Evolutionary conservation across 805 yeast species (phyloP).

Genomic region (Wickerhamiella sorbophila): DNA sequence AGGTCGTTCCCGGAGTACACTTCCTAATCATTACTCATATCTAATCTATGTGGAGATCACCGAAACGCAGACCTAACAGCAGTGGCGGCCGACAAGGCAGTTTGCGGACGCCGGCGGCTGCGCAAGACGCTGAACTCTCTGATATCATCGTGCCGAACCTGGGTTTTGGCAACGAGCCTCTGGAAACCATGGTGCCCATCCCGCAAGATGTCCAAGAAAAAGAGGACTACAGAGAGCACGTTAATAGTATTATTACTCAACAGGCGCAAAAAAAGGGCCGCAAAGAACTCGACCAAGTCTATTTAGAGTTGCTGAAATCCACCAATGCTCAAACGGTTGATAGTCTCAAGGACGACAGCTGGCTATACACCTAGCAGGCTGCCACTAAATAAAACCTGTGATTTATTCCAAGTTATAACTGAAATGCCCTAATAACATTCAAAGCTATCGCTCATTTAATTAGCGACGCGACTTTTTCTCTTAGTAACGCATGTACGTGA

Average conservation of each 20-base stretch:
- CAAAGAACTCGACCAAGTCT: neutral
- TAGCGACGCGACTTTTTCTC: too few species aligned
- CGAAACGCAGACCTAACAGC: neutral
- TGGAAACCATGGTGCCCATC: neutral
- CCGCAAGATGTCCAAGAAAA: neutral
- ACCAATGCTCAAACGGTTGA: conserved; percentile 4
- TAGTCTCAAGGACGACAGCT: conserved; percentile 6
- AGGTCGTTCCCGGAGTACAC: neutral
- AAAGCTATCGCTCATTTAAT: too few species aligned
- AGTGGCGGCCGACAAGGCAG: neutral
- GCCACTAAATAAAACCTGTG: neutral
- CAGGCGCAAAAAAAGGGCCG: neutral
- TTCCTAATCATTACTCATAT: neutral
- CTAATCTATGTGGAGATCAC: conserved; percentile 1
- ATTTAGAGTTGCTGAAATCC: neutral
- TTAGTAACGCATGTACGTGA: conserved; percentile 46
- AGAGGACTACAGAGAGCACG: neutral
- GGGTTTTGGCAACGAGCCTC: neutral
- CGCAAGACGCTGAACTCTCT: neutral
- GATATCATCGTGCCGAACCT: neutral
- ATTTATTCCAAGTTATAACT: too few species aligned
- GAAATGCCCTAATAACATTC: too few species aligned
- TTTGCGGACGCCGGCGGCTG: neutral
- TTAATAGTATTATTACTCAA: neutral
- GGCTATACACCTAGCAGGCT: conserved; percentile 3